Percentiles rank a stretch among this genome's conserved stretches.
These are phyloP conservation scores for Colletotrichum scovillei DNA, from an alignment of 2,329 filamentous ascomycete genomes.

Conservation along the genomic window DNA sequence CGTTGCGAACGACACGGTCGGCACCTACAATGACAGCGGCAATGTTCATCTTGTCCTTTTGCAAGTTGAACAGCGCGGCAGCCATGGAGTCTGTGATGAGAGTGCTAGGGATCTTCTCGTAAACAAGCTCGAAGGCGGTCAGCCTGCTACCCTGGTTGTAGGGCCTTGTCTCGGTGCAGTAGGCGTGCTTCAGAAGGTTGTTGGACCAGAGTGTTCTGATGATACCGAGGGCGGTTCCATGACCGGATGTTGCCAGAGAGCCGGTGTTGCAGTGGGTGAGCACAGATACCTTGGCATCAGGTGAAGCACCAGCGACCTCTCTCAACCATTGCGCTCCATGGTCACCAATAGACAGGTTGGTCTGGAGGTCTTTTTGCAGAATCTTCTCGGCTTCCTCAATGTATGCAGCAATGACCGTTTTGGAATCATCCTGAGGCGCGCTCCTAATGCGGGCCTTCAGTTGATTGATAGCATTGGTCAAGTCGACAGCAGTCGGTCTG, in stretches of 20 bases:
- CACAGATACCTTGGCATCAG: slow-evolving; percentile 74
- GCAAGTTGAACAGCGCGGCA: slow-evolving; percentile 78
- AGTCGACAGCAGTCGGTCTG: slow-evolving; percentile 93
- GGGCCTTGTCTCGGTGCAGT: slow-evolving; percentile 95
- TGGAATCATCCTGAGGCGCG: slow-evolving; percentile 46
- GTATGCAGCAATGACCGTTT: slow-evolving; percentile 75
- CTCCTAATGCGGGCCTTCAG: slow-evolving; percentile 74
- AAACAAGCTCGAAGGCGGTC: slow-evolving; percentile 96
- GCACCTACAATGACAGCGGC: slow-evolving; percentile 93
- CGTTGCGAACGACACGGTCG: slow-evolving; percentile 94
- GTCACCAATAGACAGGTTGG: slow-evolving; percentile 87
- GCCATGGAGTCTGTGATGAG: slow-evolving; percentile 98
- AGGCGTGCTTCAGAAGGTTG: slow-evolving; percentile 80
- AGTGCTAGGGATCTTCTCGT: slow-evolving; percentile 90
- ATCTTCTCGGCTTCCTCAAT: slow-evolving; percentile 87
- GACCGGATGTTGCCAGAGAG: slow-evolving; percentile 96
- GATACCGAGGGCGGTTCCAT: slow-evolving; percentile 94
- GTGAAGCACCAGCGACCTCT: slow-evolving; percentile 62
- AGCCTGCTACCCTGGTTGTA: slow-evolving; percentile 98
- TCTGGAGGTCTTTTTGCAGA: slow-evolving; percentile 85
- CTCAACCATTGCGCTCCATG: slow-evolving; percentile 87
- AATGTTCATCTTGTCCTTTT: slow-evolving; percentile 74
- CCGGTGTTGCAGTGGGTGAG: slow-evolving; percentile 99
- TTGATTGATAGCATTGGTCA: slow-evolving; percentile 88
- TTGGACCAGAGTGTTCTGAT: slow-evolving; percentile 82